Percentiles rank a stretch among this genome's conserved stretches.
Evolutionary conservation across 169 alveolate species (phyloP).

Genomic region (Plasmodium vivax): DNA sequence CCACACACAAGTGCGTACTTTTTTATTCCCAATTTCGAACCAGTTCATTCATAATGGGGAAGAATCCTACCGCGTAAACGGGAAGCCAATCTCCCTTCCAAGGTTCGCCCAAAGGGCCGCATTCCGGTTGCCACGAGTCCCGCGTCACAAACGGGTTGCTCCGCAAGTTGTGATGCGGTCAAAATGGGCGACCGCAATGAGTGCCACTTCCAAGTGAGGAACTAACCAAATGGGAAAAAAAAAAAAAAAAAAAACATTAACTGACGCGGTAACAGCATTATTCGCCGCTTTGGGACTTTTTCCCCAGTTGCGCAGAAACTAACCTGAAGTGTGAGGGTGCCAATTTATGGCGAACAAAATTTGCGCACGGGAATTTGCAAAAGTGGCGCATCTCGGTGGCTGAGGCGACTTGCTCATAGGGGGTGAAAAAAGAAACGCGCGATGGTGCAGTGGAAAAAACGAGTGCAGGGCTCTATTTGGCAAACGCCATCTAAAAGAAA

Average conservation of each 20-base stretch:
- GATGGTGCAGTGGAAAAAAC: not conserved
- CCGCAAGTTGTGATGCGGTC: not conserved
- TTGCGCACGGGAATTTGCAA: not conserved
- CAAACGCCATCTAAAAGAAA: not conserved
- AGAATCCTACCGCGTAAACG: not conserved
- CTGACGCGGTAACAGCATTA: not conserved
- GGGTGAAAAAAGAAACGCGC: not conserved
- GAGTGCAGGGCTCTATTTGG: not conserved
- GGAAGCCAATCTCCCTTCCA: not conserved
- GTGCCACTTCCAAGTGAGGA: not conserved
- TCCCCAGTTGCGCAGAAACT: not conserved
- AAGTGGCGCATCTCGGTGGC: not conserved
- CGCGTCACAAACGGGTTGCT: not conserved
- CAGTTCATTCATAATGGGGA: not conserved
- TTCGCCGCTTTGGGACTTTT: not conserved
- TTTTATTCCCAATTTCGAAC: not conserved
- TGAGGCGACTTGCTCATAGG: not conserved
- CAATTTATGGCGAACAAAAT: not conserved
- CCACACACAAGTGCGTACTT: not conserved
- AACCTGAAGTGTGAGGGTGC: not conserved
- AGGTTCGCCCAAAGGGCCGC: not conserved
- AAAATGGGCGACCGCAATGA: not conserved
- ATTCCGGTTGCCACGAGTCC: not conserved
- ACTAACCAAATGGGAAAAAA: not conserved
- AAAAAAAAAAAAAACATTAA: not conserved